These are phyloP conservation scores for Strigomonas oncopelti DNA, from an alignment of 208 protist genomes.

Conservation along the genomic window DNA sequence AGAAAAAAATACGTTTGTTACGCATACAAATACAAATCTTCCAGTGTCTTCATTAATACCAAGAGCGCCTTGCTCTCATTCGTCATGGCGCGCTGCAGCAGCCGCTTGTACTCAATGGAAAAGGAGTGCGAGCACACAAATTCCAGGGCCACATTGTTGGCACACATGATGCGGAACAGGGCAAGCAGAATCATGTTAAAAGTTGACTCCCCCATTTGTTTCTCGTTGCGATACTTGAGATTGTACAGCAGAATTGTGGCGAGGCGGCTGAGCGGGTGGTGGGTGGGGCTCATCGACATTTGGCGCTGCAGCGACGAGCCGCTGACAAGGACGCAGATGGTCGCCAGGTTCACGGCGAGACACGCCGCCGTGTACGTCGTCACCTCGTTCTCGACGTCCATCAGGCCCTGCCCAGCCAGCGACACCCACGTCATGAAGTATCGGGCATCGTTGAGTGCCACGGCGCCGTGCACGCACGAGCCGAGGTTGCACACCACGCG, in stretches of 20 bases:
- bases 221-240: slow-evolving; percentile 25
- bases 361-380: slow-evolving; percentile 76
- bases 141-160: slow-evolving; percentile 28
- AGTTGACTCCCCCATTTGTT: slow-evolving; percentile 49
- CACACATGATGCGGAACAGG: slow-evolving; percentile 50
- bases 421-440: slow-evolving; percentile 54
- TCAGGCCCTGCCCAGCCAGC: slow-evolving; percentile 50
- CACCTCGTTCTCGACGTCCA: slow-evolving; percentile 36
- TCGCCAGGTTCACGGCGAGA: slow-evolving; percentile 59
- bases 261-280: slow-evolving; percentile 31
- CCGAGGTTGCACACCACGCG: slow-evolving; percentile 73
- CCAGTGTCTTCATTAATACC: slow-evolving; percentile 54
- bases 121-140: slow-evolving; percentile 36
- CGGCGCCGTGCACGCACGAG: slow-evolving; percentile 44
- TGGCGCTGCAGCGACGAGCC: slow-evolving; percentile 30
- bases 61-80: slow-evolving; percentile 68
- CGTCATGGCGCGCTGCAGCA: slow-evolving; percentile 37
- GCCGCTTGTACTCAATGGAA: slow-evolving; percentile 29
- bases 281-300: slow-evolving; percentile 18
- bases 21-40: slow-evolving; percentile 30
- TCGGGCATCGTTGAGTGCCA: slow-evolving; percentile 37
- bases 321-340: slow-evolving; percentile 33
- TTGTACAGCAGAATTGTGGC: slow-evolving; percentile 65
- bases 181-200: slow-evolving; percentile 75
- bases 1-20: slow-evolving; percentile 18